Conservation (phyloP, 192 early-diverging fungal species). For the Backusella tuberculispora region DNA sequence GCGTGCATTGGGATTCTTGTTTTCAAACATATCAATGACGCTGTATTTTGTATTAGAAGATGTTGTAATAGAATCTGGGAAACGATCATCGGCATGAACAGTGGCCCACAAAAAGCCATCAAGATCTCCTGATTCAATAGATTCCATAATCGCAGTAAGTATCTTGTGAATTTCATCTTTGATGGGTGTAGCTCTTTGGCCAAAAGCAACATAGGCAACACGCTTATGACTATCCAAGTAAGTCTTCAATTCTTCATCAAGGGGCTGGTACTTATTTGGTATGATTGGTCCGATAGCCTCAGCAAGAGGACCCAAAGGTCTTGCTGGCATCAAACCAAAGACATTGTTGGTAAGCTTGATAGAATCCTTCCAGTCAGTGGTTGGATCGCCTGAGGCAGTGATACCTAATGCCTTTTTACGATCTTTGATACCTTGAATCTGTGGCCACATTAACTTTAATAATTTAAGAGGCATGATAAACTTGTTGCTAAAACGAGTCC, state of each 20-base stretch:
- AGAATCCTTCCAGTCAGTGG: background rate
- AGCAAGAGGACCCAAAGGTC: slow-evolving; percentile 26
- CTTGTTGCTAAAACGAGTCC: background rate
- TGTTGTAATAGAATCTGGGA: background rate
- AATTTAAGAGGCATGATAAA: background rate
- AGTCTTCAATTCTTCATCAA: background rate
- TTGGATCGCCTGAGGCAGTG: background rate
- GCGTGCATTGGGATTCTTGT: background rate
- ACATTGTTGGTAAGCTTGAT: slow-evolving; percentile 34
- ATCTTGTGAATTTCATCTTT: slow-evolving; percentile 16
- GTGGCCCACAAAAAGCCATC: slow-evolving; percentile 45
- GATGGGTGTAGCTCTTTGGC: slow-evolving; percentile 20
- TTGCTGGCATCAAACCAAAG: slow-evolving; percentile 25
- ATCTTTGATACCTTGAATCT: no score
- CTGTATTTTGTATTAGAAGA: background rate
- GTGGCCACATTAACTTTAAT: background rate
- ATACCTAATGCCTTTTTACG: background rate
- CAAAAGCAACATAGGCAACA: slow-evolving; percentile 42
- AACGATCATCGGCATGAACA: background rate
- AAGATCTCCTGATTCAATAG: slow-evolving; percentile 26
- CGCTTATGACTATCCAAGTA: slow-evolving; percentile 32
- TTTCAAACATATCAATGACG: background rate
- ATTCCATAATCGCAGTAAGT: slow-evolving; percentile 26
- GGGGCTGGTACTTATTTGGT: slow-evolving; percentile 20
- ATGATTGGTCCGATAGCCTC: slow-evolving; percentile 41